Percentiles rank a stretch among this genome's conserved stretches.
These are phyloP conservation scores for Candida tammaniensis DNA, from an alignment of 805 yeast species.

Conservation along the genomic window DNA sequence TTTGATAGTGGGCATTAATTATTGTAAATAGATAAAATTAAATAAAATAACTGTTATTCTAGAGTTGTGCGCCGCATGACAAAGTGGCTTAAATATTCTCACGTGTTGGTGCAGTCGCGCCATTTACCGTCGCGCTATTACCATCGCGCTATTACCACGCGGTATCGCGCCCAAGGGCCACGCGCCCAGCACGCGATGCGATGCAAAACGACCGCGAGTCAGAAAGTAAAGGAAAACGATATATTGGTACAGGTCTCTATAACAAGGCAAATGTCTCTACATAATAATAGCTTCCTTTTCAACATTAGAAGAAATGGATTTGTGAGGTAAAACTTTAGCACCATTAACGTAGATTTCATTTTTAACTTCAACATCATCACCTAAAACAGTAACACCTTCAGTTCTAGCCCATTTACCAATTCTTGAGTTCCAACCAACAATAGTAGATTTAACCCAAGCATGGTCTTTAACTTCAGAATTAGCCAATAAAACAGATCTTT, in stretches of 20 bases:
- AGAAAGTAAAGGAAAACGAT: background rate
- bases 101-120: too few species aligned
- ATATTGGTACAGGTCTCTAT: background rate
- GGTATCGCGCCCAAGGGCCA: too few species aligned
- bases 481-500: conserved; percentile 88
- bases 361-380: conserved; percentile 98
- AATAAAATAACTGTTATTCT: too few species aligned
- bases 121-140: too few species aligned
- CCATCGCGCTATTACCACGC: too few species aligned
- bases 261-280: conserved; percentile 46
- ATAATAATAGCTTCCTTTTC: conserved; percentile 98
- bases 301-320: conserved; percentile 91
- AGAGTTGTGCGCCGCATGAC: too few species aligned
- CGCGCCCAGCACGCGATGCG: too few species aligned
- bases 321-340: conserved; percentile 98
- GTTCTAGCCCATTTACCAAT: conserved; percentile 99
- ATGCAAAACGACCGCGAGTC: background rate
- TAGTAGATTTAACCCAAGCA: conserved; percentile 96
- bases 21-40: conserved; percentile 5
- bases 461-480: conserved; percentile 93
- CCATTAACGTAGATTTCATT: conserved; percentile 99
- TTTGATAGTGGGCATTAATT: too few species aligned
- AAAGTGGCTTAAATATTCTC: too few species aligned
- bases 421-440: conserved; percentile 98
- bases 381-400: conserved; percentile 95